These are phyloP conservation scores for Sarocladium kiliense DNA, from an alignment of 2,329 filamentous ascomycete species.

Conservation along the genomic window DNA sequence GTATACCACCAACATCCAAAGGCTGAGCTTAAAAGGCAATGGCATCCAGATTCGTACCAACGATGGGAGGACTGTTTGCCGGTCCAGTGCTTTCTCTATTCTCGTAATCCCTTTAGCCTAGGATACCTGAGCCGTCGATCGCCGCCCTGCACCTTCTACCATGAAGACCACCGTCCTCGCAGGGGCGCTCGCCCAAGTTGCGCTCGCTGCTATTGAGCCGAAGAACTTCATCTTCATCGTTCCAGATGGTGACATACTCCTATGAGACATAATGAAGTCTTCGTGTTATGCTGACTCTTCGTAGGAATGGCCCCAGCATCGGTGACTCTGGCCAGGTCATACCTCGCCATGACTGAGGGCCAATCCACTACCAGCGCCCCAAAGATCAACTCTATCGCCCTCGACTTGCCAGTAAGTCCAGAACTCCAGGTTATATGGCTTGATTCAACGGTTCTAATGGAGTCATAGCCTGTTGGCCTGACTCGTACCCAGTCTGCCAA, in stretches of 20 bases:
- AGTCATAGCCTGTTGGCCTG: conserved; percentile 12
- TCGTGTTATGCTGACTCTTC: too few species aligned
- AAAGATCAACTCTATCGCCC: not conserved
- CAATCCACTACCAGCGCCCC: conserved; percentile 9
- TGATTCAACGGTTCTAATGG: not conserved
- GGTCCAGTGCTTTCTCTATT: too few species aligned
- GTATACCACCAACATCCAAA: too few species aligned
- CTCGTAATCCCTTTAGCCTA: too few species aligned
- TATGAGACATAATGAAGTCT: too few species aligned
- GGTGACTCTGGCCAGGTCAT: conserved; percentile 11
- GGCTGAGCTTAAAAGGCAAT: too few species aligned
- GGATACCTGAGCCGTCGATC: not conserved
- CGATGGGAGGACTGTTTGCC: too few species aligned
- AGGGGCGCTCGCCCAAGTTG: conserved; percentile 11
- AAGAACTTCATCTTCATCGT: conserved; percentile 17
- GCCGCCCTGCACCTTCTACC: not conserved
- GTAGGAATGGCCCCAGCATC: conserved; percentile 11
- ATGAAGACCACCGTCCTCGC: conserved; percentile 13
- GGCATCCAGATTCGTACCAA: too few species aligned
- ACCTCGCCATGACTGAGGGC: conserved; percentile 12
- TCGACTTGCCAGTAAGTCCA: conserved; percentile 9
- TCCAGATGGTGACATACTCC: conserved; percentile 14
- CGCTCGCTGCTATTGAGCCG: conserved; percentile 12
- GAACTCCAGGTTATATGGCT: not conserved
- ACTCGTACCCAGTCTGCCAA: conserved; percentile 20